A percentile compares a stretch with the other conserved stretches of the same genome.
These are phyloP conservation scores for Hypoxylon lienhwacheense DNA, from an alignment of 495 filamentous ascomycete species.

Conservation along the genomic window DNA sequence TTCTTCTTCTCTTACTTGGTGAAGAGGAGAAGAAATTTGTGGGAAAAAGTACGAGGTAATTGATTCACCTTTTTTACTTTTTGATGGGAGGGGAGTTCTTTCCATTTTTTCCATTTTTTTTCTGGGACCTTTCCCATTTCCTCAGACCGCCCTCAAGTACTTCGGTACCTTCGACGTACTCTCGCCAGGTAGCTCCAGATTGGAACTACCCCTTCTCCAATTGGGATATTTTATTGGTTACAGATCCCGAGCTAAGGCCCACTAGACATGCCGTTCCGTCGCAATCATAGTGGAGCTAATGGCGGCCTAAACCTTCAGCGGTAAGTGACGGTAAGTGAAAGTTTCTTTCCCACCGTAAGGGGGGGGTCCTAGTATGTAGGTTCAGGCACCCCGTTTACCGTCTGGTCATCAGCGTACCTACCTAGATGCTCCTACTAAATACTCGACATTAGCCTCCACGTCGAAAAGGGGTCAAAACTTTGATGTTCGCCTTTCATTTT, in stretches of 20 bases:
- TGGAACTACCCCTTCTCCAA: constrained; percentile 19
- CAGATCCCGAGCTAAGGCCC: constrained; percentile 20
- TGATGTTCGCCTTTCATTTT: too few relatives aligned
- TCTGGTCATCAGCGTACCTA: too few relatives aligned
- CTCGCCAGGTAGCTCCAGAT: constrained; percentile 6
- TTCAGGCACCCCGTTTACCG: too few relatives aligned
- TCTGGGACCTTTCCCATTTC: constrained; percentile 19
- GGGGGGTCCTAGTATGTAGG: too few relatives aligned
- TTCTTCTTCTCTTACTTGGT: constrained; percentile 10
- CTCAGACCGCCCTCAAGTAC: constrained; percentile 33
- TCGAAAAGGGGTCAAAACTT: too few relatives aligned
- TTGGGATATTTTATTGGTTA: constrained; percentile 28
- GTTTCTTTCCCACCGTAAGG: too few relatives aligned
- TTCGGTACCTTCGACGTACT: too few relatives aligned
- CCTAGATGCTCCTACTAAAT: too few relatives aligned
- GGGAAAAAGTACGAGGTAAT: constrained; percentile 19
- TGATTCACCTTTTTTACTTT: constrained; percentile 16
- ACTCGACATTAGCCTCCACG: too few relatives aligned
- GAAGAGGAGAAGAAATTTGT: constrained; percentile 22
- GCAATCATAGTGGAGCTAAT: constrained; percentile 23
- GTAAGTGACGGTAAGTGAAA: too few relatives aligned
- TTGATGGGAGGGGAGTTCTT: constrained; percentile 5
- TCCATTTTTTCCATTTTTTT: neutral
- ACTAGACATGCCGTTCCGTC: constrained; percentile 25
- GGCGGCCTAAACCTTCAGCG: neutral